Evolutionary conservation across 2,329 filamentous ascomycete genomes (phyloP), one percentile per base, ranked within the genome.

Genomic region (Trichoderma aggressivum): DNA sequence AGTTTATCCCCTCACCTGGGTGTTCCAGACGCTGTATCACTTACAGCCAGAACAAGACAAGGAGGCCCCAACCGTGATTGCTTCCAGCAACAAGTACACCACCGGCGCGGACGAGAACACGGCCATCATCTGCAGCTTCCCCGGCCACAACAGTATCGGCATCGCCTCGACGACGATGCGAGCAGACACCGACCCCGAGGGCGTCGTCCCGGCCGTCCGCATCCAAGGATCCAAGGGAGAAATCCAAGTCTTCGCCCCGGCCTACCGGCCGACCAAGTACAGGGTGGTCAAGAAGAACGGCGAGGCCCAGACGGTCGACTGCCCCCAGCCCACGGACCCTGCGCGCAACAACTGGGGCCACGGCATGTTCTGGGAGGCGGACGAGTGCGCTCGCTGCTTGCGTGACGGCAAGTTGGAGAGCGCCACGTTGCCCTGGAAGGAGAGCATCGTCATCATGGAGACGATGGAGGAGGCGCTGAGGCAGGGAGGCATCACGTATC

Each of bases 291-390:
- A 84, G 75, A 82, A 82, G 74, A 84, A 81, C 32, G 84, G 83
- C 63, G 81, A 83, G 55, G 78, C 84, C 32, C 85, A 88, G 75
- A 80, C 84, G 14, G 82, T 89, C 64, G 83, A 87, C 74, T 87
- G 83, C 77, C 85, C 86, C 14, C 85, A 88, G 56, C 87, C 87
- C 53, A 78, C 79, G 70, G 87, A 89, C 75, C 75, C 80, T 28
- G 82, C 81, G 74, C 81, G 84, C 36, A 78, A 82, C 30, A 75
- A 77, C 74, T 86, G 83, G 82, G 93, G 93, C 12, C 91, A 93
- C 74, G 94, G 93, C 63, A 96, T 97, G 92, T 96, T 93, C 82
- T 95, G 91, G 91, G 92, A 94, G 80, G 93, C 93, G 1, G 92
- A 94, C 79, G 92, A 94, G 83, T 91, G 89, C 74, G 92, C 91